phyloP scores from a whole-genome alignment of 2,329 filamentous ascomycete genomes.

The Paracoccidioides brasiliensis region DNA sequence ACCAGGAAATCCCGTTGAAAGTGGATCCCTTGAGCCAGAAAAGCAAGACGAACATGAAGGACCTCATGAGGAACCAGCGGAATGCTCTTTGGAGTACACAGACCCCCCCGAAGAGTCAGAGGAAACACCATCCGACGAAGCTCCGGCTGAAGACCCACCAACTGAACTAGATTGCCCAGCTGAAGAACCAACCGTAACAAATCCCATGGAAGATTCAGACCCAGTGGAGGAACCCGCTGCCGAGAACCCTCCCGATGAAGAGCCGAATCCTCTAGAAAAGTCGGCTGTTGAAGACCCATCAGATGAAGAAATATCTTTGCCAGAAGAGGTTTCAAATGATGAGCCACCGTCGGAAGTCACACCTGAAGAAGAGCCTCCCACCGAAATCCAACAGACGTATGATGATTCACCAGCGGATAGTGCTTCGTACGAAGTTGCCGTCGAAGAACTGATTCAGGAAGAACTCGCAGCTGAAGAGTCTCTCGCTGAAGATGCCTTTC shows the following conservation, averaged over 20 bases:
- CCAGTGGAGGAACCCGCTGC: neutral
- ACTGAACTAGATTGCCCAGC: conserved; percentile 3
- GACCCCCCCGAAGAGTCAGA: neutral
- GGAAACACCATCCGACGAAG: conserved; percentile 1
- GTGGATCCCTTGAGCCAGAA: neutral
- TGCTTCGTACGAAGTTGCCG: neutral
- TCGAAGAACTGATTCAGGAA: conserved; percentile 1
- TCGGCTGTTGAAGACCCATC: neutral
- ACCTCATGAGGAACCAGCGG: conserved; percentile 1
- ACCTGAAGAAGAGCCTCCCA: neutral
- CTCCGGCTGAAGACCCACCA: neutral
- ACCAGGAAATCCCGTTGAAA: neutral
- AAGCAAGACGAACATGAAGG: neutral
- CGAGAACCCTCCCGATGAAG: conserved; percentile 1
- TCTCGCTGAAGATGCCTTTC: neutral
- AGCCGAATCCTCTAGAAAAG: neutral
- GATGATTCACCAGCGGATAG: conserved; percentile 5
- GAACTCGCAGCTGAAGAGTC: conserved; percentile 4
- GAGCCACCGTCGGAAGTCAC: conserved; percentile 2
- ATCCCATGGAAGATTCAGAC: neutral
- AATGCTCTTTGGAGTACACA: neutral
- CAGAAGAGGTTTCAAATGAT: conserved; percentile 3
- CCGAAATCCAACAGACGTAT: neutral
- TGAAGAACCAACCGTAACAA: neutral
- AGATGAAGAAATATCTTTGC: neutral